Conservation (phyloP, 1,284 basidiomycete species). For the Filobasidium uniguttulatum region DNA sequence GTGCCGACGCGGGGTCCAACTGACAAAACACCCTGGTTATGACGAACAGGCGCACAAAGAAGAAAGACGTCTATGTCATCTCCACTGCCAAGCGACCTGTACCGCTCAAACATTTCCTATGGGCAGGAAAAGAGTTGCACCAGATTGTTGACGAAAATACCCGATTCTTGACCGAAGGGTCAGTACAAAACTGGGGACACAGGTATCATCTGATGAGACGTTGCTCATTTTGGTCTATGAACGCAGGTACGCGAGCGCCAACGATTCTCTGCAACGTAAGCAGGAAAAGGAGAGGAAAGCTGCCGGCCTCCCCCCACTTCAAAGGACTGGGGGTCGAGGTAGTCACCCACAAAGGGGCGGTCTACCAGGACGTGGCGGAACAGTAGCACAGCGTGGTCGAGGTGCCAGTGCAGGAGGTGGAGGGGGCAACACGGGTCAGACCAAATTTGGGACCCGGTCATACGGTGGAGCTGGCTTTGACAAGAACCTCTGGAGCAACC, state of each 20-base stretch:
- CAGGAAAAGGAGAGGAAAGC: constrained; percentile 97
- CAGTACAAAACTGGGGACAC: constrained; percentile 21
- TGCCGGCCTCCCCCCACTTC: constrained; percentile 69
- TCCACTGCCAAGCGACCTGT: constrained; percentile 93
- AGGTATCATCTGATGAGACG: constrained; percentile 2
- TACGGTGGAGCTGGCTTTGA: constrained; percentile 49
- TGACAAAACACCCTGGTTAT: background rate
- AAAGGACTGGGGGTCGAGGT: constrained; percentile 64
- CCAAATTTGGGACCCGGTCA: constrained; percentile 34
- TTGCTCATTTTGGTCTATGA: background rate
- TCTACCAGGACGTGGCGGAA: too few relatives aligned
- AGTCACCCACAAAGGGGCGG: constrained; percentile 49
- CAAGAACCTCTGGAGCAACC: constrained; percentile 86
- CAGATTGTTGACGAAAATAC: constrained; percentile 83
- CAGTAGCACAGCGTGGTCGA: constrained; percentile 16
- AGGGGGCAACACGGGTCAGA: constrained; percentile 40
- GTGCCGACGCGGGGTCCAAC: background rate
- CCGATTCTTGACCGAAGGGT: constrained; percentile 65
- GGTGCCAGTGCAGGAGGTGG: constrained; percentile 42
- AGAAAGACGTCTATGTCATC: constrained; percentile 98
- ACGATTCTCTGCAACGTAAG: constrained; percentile 75
- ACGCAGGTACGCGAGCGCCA: constrained; percentile 75
- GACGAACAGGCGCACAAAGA: constrained; percentile 73
- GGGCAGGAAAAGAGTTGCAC: constrained; percentile 78
- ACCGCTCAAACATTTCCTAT: constrained; percentile 92